These are phyloP conservation scores for Exutisphaerella laricina DNA, from an alignment of 2,329 filamentous ascomycete genomes.

Conservation along the genomic window DNA sequence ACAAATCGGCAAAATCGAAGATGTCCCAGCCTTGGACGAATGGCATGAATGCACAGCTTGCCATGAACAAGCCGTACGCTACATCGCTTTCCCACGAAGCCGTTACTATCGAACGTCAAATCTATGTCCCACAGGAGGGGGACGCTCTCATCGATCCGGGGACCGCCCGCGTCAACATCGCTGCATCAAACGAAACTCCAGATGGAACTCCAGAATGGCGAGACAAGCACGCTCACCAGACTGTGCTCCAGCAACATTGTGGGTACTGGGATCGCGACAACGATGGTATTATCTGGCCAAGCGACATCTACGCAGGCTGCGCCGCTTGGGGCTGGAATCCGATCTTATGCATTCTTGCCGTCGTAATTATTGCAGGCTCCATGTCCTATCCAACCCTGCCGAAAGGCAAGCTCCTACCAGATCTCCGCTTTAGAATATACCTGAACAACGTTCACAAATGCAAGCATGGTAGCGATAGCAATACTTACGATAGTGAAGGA, in stretches of 20 bases:
- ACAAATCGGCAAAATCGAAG: conserved; percentile 3
- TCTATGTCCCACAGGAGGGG: conserved; percentile 21
- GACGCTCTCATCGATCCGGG: conserved; percentile 29
- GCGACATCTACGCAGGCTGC: conserved; percentile 47
- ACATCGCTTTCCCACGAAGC: conserved; percentile 8
- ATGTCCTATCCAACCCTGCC: conserved; percentile 47
- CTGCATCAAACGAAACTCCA: conserved; percentile 37
- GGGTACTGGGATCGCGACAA: conserved; percentile 49
- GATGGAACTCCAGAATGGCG: conserved; percentile 39
- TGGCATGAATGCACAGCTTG: not conserved
- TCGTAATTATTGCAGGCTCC: conserved; percentile 45
- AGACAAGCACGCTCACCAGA: conserved; percentile 36
- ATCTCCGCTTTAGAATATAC: conserved; percentile 41
- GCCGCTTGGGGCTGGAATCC: conserved; percentile 43
- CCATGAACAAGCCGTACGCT: conserved; percentile 6
- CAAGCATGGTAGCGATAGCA: conserved; percentile 42
- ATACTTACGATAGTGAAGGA: conserved; percentile 43
- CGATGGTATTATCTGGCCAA: conserved; percentile 51
- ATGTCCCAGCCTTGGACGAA: not conserved
- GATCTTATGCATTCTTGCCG: conserved; percentile 40
- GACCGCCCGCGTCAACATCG: conserved; percentile 40
- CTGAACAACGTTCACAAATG: conserved; percentile 38
- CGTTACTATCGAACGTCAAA: conserved; percentile 12
- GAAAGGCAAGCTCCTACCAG: conserved; percentile 36
- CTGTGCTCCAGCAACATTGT: conserved; percentile 50